Conservation (phyloP, 176 grass and related monocot genomes). For the Cymbopogon citratus region DNA sequence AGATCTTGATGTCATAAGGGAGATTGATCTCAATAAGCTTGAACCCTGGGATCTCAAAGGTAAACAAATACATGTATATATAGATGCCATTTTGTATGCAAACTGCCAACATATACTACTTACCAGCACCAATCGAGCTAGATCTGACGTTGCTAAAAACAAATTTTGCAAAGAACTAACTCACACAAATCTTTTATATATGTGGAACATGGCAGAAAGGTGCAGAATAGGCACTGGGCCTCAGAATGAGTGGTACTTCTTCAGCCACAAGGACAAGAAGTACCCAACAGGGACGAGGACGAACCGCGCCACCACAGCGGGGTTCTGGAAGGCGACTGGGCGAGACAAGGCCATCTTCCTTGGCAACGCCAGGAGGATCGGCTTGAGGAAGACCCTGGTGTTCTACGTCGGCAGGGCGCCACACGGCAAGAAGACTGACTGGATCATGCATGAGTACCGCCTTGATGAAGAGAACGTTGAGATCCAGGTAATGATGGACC, state of each 20-base stretch:
- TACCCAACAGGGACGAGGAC: slow-evolving; percentile 92
- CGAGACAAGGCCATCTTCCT: slow-evolving; percentile 83
- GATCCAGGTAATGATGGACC: slow-evolving; percentile 41
- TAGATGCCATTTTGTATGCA: background rate
- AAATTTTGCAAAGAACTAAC: background rate
- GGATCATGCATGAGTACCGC: slow-evolving; percentile 86
- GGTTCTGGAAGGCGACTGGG: slow-evolving; percentile 97
- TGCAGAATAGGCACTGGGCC: slow-evolving; percentile 88
- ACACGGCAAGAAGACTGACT: slow-evolving; percentile 75
- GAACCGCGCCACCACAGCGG: slow-evolving; percentile 70
- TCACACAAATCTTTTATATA: background rate
- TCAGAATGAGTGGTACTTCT: slow-evolving; percentile 98
- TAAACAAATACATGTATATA: slow-evolving; percentile 5
- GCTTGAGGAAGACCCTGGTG: slow-evolving; percentile 91
- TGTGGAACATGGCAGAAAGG: slow-evolving; percentile 47
- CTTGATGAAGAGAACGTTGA: slow-evolving; percentile 60
- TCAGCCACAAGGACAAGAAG: slow-evolving; percentile 96
- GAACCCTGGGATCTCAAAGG: slow-evolving; percentile 99
- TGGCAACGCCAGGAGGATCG: slow-evolving; percentile 53
- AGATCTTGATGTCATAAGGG: slow-evolving; percentile 97
- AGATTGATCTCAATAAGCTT: slow-evolving; percentile 87
- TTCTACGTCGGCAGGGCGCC: slow-evolving; percentile 96
- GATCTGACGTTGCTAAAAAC: background rate
- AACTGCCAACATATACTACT: background rate
- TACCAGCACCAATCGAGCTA: background rate